Conservation (phyloP, 2,329 filamentous ascomycete genomes). For the Arthrobotrys sinensis region DNA sequence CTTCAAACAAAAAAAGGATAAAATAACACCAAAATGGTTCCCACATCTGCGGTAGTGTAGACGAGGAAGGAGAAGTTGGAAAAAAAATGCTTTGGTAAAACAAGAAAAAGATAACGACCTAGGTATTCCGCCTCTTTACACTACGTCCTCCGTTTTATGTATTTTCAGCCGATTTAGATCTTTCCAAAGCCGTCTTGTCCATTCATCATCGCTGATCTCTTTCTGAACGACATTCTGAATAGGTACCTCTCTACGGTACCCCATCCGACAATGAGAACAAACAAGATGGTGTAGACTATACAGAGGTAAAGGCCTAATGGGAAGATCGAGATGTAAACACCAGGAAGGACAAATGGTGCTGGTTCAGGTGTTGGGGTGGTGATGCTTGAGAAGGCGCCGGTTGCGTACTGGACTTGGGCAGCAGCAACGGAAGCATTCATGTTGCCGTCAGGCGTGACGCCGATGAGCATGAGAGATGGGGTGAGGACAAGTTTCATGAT, state of each 20-base stretch:
- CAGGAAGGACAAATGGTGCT: slow-evolving; percentile 78
- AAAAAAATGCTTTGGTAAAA: slow-evolving; percentile 47
- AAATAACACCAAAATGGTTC: slow-evolving; percentile 25
- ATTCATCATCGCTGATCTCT: slow-evolving; percentile 67
- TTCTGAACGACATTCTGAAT: slow-evolving; percentile 76
- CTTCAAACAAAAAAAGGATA: slow-evolving; percentile 44
- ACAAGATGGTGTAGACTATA: slow-evolving; percentile 74
- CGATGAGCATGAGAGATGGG: slow-evolving; percentile 78
- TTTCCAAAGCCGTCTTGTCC: slow-evolving; percentile 44
- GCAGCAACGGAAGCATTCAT: slow-evolving; percentile 78
- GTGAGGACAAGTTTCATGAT: slow-evolving; percentile 70
- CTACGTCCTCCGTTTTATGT: slow-evolving; percentile 41
- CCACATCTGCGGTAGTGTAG: neutral
- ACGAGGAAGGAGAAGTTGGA: slow-evolving; percentile 14
- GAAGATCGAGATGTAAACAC: slow-evolving; percentile 78
- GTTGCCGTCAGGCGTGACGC: slow-evolving; percentile 71
- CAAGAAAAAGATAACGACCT: slow-evolving; percentile 17
- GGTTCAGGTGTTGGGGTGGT: slow-evolving; percentile 68
- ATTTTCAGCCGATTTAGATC: slow-evolving; percentile 51
- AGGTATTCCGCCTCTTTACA: slow-evolving; percentile 35
- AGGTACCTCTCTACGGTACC: slow-evolving; percentile 78
- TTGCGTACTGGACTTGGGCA: slow-evolving; percentile 80
- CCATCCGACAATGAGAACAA: slow-evolving; percentile 74
- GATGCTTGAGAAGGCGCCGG: slow-evolving; percentile 77
- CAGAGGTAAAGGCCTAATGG: slow-evolving; percentile 80